These are phyloP conservation scores for Penicillium sp. DNA, from an alignment of 2,329 filamentous ascomycete genomes.

Conservation along the genomic window DNA sequence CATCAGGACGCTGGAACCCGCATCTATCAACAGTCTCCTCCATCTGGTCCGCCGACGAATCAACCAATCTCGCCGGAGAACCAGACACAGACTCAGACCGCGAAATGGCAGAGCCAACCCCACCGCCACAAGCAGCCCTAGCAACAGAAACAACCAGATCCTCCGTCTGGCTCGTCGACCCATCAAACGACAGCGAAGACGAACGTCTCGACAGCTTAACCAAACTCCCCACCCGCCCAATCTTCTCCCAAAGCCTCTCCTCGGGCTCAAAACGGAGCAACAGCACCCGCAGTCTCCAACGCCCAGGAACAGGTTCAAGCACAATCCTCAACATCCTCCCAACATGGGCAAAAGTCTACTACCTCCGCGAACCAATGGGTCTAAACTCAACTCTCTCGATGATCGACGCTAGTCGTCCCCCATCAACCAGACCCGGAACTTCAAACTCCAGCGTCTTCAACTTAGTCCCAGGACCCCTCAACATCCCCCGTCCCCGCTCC, in stretches of 20 bases:
- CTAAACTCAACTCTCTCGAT: constrained; percentile 47
- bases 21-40: constrained; percentile 49
- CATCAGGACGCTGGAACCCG: constrained; percentile 41
- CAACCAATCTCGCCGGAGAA: constrained; percentile 28
- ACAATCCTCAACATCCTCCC: constrained; percentile 47
- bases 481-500: constrained; percentile 21
- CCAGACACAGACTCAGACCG: constrained; percentile 18
- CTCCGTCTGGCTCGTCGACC: constrained; percentile 38
- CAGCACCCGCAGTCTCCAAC: constrained; percentile 37
- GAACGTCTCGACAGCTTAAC: constrained; percentile 40
- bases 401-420: constrained; percentile 27
- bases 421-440: constrained; percentile 32
- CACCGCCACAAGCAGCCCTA: constrained; percentile 27
- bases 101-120: constrained; percentile 24
- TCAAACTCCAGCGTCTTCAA: constrained; percentile 34
- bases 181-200: constrained; percentile 32
- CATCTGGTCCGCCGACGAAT: constrained; percentile 40
- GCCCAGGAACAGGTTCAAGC: constrained; percentile 48
- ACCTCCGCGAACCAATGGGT: constrained; percentile 63
- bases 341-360: constrained; percentile 63
- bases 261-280: constrained; percentile 44
- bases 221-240: constrained; percentile 37
- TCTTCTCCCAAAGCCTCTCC: constrained; percentile 42
- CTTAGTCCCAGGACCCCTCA: constrained; percentile 33
- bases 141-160: constrained; percentile 28